Conservation (phyloP, 1,139 yeast genomes). For the Insectozyma bohioensis region DNA sequence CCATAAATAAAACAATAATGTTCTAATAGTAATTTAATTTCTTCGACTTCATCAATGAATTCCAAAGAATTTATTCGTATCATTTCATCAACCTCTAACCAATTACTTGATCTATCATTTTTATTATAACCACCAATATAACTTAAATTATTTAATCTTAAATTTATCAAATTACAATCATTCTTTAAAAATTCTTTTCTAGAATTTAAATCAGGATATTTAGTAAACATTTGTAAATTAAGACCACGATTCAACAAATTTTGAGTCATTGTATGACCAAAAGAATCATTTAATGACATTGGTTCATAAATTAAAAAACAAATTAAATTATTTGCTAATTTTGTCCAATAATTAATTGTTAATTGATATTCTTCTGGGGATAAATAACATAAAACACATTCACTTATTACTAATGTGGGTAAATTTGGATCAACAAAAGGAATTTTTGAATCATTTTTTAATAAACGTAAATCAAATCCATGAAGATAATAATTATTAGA, state of each 20-base stretch:
- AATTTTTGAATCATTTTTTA: slow-evolving; percentile 14
- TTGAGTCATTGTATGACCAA: slow-evolving; percentile 79
- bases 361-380: slow-evolving; percentile 54
- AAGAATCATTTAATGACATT: slow-evolving; percentile 67
- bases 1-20: slow-evolving; percentile 63
- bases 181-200: slow-evolving; percentile 32
- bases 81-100: slow-evolving; percentile 52
- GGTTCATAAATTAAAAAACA: slow-evolving; percentile 79
- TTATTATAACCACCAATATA: slow-evolving; percentile 54
- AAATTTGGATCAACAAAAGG: slow-evolving; percentile 27
- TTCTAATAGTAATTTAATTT: slow-evolving; percentile 64
- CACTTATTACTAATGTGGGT: slow-evolving; percentile 80
- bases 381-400: slow-evolving; percentile 86
- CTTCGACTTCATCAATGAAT: slow-evolving; percentile 88
- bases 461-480: slow-evolving; percentile 54
- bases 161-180: slow-evolving; percentile 21
- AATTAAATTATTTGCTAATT: slow-evolving; percentile 22
- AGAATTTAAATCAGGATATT: slow-evolving; percentile 43
- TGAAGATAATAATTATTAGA: slow-evolving; percentile 52
- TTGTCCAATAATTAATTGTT: slow-evolving; percentile 46
- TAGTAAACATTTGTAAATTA: slow-evolving; percentile 55
- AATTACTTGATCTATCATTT: slow-evolving; percentile 21
- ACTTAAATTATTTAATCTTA: slow-evolving; percentile 54
- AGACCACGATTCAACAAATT: slow-evolving; percentile 73
- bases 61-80: slow-evolving; percentile 63